Base-by-base conservation (phyloP, 202 grass and related monocot genomes). In the Zoysia matrella region DNA sequence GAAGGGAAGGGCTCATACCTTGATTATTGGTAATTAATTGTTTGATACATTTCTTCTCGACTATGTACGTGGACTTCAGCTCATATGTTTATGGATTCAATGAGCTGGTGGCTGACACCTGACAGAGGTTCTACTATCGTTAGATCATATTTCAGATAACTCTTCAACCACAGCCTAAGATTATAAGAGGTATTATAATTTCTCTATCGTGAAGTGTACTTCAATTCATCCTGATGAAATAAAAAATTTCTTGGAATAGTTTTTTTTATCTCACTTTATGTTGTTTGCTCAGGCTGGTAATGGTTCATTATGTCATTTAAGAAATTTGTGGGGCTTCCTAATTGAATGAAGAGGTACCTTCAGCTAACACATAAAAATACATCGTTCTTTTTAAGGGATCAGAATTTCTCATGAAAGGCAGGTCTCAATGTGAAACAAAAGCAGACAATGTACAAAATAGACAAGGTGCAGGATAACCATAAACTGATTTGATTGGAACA, bases 401-500 rank as follows among this genome's bases (percentile, higher is more conserved):
- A 52, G 3, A 39, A 62, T 62, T 0, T 78, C 36, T 55, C n/a
- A 14, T 8, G 1, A 41, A 47, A 48, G 42, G 42, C 18, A 83
- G 56, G 45, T 40, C 47, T 36, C 30, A 55, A 41, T 6, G 1
- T 76, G 14, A 61, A 47, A 10, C n/a, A 75, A 41, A 77, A 36
- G 22, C 60, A 77, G 18, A 42, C 11, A 51, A 42, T 52, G 7
- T 47, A 40, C 1, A 44, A 9, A 74, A 8, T 30, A 56, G 15
- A 44, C 30, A 70, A 8, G 55, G 5, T 47, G 3, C 12, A 12
- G 49, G 13, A 55, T 11, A 57, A 57, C 15, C 55, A 2, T 57
- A 16, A 57, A 16, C 15, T 15, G 14, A 57, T 57, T 57, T 57
- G 5, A n/a, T 66, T 36, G 81, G 50, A 63, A 86, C 73, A 75